Conservation (phyloP, 306 rosid species). For the Quercus cerris region DNA sequence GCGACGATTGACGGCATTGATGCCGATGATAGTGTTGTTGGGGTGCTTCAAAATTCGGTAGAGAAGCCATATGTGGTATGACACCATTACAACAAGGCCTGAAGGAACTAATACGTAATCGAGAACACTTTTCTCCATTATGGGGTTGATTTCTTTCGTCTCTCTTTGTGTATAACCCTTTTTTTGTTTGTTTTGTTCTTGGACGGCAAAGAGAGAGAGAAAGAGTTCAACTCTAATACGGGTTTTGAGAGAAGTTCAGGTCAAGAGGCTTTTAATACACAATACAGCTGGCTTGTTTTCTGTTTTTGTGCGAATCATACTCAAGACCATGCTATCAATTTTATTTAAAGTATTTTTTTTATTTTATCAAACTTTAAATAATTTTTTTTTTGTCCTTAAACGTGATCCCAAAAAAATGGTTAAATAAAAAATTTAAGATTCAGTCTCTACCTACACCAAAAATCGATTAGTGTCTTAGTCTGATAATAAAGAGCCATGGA, state of each 20-base stretch:
- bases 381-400: no score
- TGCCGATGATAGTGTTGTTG: constrained; percentile 67
- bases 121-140: constrained; percentile 51
- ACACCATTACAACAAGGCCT: constrained; percentile 53
- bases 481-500: fast-evolving
- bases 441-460: fast-evolving
- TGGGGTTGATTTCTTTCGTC: constrained; percentile 7
- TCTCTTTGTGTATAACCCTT: neutral
- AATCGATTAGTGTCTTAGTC: fast-evolving
- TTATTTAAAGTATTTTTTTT: no score
- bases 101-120: constrained; percentile 55
- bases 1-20: constrained; percentile 85
- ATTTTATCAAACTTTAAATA: no score
- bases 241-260: constrained; percentile 1
- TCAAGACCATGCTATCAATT: no score
- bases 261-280: no score
- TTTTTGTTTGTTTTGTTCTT: neutral
- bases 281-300: no score
- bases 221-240: constrained; percentile 22
- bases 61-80: constrained; percentile 82
- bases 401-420: no score
- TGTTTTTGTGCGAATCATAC: no score
- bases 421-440: fast-evolving
- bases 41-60: constrained; percentile 50
- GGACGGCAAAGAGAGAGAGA: neutral